Percentiles rank a stretch among this genome's conserved stretches.
Evolutionary conservation across 768 basidiomycete species (phyloP).

Genomic region (Leucocoprinus leucothites): DNA sequence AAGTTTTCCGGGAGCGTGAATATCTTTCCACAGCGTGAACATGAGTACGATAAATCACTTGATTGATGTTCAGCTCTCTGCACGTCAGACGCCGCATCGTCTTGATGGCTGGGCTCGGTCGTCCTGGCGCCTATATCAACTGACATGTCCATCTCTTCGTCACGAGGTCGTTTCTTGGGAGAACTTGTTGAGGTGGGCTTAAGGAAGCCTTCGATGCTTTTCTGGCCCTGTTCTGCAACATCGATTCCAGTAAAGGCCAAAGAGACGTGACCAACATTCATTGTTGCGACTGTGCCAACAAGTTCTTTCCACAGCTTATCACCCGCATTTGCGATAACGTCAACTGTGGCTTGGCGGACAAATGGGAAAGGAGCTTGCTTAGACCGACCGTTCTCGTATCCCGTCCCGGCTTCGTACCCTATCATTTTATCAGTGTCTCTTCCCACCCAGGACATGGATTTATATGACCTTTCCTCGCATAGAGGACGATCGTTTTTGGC

Average conservation of each 20-base stretch:
- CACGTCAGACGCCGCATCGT: neutral
- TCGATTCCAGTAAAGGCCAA: conserved; percentile 81
- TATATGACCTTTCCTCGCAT: conserved; percentile 63
- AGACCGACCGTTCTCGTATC: conserved; percentile 64
- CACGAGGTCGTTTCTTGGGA: conserved; percentile 37
- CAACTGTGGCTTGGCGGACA: conserved; percentile 66
- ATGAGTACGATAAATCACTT: conserved; percentile 42
- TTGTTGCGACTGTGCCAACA: conserved; percentile 47
- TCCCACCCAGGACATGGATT: neutral
- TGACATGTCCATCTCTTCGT: conserved; percentile 18
- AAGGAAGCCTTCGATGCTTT: conserved; percentile 87
- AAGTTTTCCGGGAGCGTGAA: conserved; percentile 30
- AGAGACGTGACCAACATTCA: conserved; percentile 71
- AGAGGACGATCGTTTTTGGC: conserved; percentile 90
- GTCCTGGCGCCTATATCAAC: neutral
- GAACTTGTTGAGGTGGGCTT: conserved; percentile 30
- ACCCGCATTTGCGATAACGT: conserved; percentile 71
- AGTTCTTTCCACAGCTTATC: conserved; percentile 87
- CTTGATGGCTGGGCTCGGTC: neutral
- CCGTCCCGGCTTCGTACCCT: conserved; percentile 30
- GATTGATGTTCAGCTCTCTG: conserved; percentile 10
- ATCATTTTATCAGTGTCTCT: conserved; percentile 1
- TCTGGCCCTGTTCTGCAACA: conserved; percentile 72
- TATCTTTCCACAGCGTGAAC: conserved; percentile 52
- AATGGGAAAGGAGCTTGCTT: conserved; percentile 91